These are phyloP conservation scores for Sarcodon sp. DNA, from an alignment of 768 basidiomycete genomes.

Conservation along the genomic window DNA sequence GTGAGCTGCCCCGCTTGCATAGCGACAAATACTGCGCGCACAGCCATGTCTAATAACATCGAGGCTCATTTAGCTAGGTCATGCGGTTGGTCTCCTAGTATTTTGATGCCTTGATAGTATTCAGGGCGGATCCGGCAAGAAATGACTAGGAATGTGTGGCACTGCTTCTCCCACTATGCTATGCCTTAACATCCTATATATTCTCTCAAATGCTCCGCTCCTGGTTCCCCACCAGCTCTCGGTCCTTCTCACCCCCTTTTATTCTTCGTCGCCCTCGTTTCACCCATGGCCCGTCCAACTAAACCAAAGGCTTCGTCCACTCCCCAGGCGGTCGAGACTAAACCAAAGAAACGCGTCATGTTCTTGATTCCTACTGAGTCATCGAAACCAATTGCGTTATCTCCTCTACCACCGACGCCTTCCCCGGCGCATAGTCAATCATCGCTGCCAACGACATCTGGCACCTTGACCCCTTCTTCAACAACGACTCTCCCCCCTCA, in stretches of 20 bases:
- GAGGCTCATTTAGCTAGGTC: neutral
- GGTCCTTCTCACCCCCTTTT: too few relatives aligned
- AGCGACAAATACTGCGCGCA: too few relatives aligned
- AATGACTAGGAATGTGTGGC: too few relatives aligned
- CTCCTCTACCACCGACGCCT: conserved; percentile 5
- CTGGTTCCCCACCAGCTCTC: too few relatives aligned
- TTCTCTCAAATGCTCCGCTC: too few relatives aligned
- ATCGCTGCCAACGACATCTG: conserved; percentile 10
- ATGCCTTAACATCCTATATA: too few relatives aligned
- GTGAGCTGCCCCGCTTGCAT: conserved; percentile 2
- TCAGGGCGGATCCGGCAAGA: too few relatives aligned
- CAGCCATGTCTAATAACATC: neutral
- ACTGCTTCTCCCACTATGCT: too few relatives aligned
- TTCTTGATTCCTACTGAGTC: neutral
- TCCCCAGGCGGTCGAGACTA: neutral
- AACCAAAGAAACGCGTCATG: neutral
- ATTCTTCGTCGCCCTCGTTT: neutral
- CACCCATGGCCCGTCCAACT: neutral
- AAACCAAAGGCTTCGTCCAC: neutral
- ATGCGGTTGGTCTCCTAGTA: too few relatives aligned
- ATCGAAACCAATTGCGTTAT: neutral
- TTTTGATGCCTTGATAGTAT: too few relatives aligned
- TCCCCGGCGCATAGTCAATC: conserved; percentile 10
- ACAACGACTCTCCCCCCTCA: neutral
- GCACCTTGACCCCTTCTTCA: conserved; percentile 7